These are phyloP conservation scores for Boletus patriciae DNA, from an alignment of 768 basidiomycete species.

Conservation along the genomic window DNA sequence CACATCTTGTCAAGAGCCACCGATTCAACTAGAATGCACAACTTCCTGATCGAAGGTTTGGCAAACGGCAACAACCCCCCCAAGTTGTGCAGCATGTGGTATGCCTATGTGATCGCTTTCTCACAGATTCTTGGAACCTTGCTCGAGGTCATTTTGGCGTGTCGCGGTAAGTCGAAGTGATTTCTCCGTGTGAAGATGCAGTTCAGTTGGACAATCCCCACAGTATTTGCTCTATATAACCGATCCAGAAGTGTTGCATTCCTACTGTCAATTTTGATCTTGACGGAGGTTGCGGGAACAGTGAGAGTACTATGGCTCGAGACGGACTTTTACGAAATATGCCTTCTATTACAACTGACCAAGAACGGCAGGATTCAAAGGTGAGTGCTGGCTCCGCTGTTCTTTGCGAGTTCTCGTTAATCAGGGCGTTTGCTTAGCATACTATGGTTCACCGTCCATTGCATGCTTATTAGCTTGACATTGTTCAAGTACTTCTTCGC, in stretches of 20 bases:
- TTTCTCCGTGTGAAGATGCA: neutral
- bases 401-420: neutral
- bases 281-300: slow-evolving; percentile 1
- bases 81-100: slow-evolving; percentile 10
- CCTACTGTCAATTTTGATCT: slow-evolving; percentile 4
- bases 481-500: slow-evolving; percentile 19
- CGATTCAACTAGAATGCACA: slow-evolving; percentile 15
- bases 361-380: neutral
- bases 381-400: neutral
- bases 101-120: neutral
- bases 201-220: neutral
- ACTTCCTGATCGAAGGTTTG: slow-evolving; percentile 7
- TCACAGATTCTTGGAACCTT: slow-evolving; percentile 8
- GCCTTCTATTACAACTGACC: slow-evolving; percentile 4
- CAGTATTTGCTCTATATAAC: slow-evolving; percentile 26
- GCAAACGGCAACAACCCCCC: slow-evolving; percentile 12
- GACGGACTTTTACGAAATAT: neutral
- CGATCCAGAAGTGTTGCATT: slow-evolving; percentile 12
- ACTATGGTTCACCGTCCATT: slow-evolving; percentile 16
- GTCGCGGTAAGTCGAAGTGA: slow-evolving; percentile 10
- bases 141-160: slow-evolving; percentile 20
- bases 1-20: neutral
- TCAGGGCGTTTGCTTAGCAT: slow-evolving; percentile 1
- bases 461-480: slow-evolving; percentile 16
- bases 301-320: neutral